Evolutionary conservation across 768 basidiomycete genomes (phyloP), one percentile per base, ranked within the genome.

Genomic region (Kwoniella newhampshirensis): DNA sequence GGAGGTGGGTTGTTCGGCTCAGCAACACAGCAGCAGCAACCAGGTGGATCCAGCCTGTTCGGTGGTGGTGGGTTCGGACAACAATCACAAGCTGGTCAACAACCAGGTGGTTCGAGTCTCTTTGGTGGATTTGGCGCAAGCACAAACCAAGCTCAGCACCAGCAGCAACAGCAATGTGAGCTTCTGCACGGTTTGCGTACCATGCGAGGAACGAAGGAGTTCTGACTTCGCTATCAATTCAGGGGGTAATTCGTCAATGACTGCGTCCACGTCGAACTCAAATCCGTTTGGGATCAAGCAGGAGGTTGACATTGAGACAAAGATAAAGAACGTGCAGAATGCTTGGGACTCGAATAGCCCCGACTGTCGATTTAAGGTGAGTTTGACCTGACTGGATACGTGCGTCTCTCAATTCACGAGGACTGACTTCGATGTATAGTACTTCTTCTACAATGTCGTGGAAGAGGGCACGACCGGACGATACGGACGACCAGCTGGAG

Each of bases 401-500:
- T 5, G 26, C 1, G 1, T 1, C 30, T 48, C 26, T 30, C 17
- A 48, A 32, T 15, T 15, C 6, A 23, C 15, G 21, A 46, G 8
- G n/a, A 27, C 50, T 51, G 54, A 37, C 21, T 12, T 6, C 42
- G 25, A 15, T 5, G 3, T 17, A n/a, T 43, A 76, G 75, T 70
- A 68, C 46, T 76, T 68, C 59, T 74, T 76, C 59, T 74, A 71
- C 51, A 76, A 74, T 48, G 66, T 73, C 5, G 75, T 76, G 4
- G 73, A 70, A 18, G 58, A 71, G 18, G 70, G 70, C 11, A 69
- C 71, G 23, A 57, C 70, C 4, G 54, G 59, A 17, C 62, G 67
- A 23, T 76, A 76, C 59, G 73, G 66, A 11, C 54, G 75, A 49
- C 75, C 75, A 12, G 49, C 57, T 12, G 65, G 54, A 5, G 75